Evolutionary conservation across 805 yeast genomes (phyloP), one percentile per base, ranked within the genome.

Genomic region (Saturnispora ahearnii): DNA sequence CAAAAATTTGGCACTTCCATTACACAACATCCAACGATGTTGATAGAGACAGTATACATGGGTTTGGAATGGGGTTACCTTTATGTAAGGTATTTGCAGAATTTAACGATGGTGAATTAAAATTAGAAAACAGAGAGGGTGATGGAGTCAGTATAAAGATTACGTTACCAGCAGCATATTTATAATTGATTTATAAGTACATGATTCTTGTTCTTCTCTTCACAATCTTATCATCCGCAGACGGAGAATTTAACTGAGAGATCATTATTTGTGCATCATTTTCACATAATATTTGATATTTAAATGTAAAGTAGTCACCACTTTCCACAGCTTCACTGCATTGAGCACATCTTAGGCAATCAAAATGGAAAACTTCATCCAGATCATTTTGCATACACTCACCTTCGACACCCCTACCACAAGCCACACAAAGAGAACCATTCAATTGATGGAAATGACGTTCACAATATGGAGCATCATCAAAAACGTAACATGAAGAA

Each of bases 351-450:
- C 66, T 71, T 57, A 90, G 73, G 64, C 98, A 91, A 22, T 72
- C 64, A 6, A 75, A 67, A 62, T 91, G 98, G 72, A 87, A 90
- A 51, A 88, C 76, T 56, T 83, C 84, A 41, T 70, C 66, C 32
- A 77, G 64, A 59, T 83, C 89, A 58, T 81, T 84, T 59, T 87
- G 96, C 40, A 91, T 73, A 64, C 98, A 91, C 62, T 79, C 80
- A 4, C 98, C 98, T 63, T 91, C 96, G 44, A 93, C 87, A 30
- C 95, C 96, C 4, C 59, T 57, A 11, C 75, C 71, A 65, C 99
- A 91, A 13, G 73, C 66, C 44, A 71, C 71, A 66, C 99, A 91
- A 2, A 84, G 62, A 0, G 95, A 83, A 45, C 81, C 78, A 63
- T 91, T 93, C 48, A 77, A 71, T 49, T 71, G 69, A 65, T 93